Evolutionary conservation across 768 basidiomycete genomes (phyloP).

Genomic region (Suillus placidus): DNA sequence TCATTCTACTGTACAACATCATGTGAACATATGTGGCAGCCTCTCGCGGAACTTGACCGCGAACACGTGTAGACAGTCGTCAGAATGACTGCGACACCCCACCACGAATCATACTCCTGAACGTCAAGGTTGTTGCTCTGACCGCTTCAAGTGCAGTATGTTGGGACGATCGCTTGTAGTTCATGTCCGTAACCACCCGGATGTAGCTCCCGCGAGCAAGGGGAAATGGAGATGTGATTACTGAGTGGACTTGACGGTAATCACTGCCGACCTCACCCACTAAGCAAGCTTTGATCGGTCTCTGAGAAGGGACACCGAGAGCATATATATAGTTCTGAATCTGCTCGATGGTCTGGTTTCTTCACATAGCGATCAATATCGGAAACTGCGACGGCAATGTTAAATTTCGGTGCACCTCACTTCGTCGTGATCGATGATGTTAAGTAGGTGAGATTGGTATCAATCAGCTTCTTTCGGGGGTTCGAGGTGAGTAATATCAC

Average conservation of each 20-base stretch:
- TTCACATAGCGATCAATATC: neutral
- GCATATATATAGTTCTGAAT: neutral
- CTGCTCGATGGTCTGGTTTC: neutral
- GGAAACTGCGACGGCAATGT: neutral
- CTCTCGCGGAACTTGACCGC: neutral
- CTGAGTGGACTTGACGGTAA: neutral
- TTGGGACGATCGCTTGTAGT: neutral
- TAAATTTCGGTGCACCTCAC: neutral
- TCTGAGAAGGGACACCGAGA: neutral
- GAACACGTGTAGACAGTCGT: constrained; percentile 1
- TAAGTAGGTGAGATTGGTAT: neutral
- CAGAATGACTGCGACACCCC: neutral
- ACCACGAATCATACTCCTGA: neutral
- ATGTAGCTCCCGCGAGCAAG: neutral
- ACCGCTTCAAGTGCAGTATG: neutral
- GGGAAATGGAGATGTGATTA: neutral
- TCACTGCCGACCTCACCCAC: neutral
- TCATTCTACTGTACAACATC: neutral
- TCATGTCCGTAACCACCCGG: neutral
- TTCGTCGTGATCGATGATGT: neutral
- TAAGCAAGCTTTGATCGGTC: neutral
- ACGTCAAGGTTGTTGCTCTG: neutral
- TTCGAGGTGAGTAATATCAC: neutral
- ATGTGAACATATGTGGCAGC: neutral
- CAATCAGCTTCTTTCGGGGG: neutral